Base-by-base conservation (phyloP, 2,329 filamentous ascomycete species). In the Botrytis deweyae region DNA sequence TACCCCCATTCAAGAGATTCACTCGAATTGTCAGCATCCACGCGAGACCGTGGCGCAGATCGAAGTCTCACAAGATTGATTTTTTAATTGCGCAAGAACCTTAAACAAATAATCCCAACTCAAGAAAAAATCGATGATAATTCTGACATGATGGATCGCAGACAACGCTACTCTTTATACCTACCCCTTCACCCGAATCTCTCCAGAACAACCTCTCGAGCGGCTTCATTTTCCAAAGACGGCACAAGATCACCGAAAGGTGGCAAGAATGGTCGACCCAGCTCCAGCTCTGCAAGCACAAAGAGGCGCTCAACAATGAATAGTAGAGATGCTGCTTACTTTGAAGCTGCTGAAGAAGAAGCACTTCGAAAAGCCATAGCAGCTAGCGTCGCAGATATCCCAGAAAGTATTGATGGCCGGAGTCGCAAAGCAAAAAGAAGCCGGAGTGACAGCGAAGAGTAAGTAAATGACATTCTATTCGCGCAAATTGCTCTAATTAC, bases 241-340 rank as follows among this genome's bases (percentile, higher is more conserved):
- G 86, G 82, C 79, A 84, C 83, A 80, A 86, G 83, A 79, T 90
- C 84, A 40, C 87, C 85, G 74, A 87, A 86, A 78, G 86, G 85
- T 79, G 85, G 84, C 78, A 90, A 88, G 84, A 89, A 82, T 80
- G 88, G 84, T 76, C 89, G 86, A 55, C 79, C 78, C 66, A 85
- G 85, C 72, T 86, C 85, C 72, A 81, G 79, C 70, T 74, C 80
- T 44, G 80, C 80, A 71, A 80, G 79, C 74, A 83, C 83, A 55
- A 98, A 98, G 82, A 90, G 96, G 74, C 89, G 96, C 42, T 97
- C 94, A 33, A 99, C 96, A 10, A 98, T 98, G 94, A 97, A 98
- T 81, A 99, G 96, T 82, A 90, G 95, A 76, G 92, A 94, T 82
- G 95, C 95, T 61, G 95, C 94, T 36, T 98, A 98, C 79, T 95